Conservation (phyloP, 2,329 filamentous ascomycete genomes). For the Mycosphaerella sp. region DNA sequence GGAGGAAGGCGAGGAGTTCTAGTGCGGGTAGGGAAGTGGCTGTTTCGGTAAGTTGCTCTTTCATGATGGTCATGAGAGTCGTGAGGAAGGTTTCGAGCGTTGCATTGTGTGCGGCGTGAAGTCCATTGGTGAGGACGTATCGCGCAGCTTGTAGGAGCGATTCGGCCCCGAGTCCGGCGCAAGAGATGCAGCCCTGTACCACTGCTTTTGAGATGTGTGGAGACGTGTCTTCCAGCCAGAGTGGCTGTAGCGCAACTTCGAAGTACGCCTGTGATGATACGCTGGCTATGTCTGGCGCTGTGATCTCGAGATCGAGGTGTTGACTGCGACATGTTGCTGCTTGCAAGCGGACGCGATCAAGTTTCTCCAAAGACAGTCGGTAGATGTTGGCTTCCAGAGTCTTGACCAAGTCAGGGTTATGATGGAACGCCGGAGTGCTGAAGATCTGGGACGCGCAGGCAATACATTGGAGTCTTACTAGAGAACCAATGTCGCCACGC, state of each 20-base stretch:
- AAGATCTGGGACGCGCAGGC: slow-evolving; percentile 46
- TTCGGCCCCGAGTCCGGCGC: slow-evolving; percentile 72
- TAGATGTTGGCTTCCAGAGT: slow-evolving; percentile 37
- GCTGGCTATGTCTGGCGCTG: slow-evolving; percentile 19
- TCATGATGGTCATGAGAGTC: slow-evolving; percentile 23
- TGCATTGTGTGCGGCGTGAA: slow-evolving; percentile 21
- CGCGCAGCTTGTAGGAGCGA: slow-evolving; percentile 65
- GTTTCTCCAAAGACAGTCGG: slow-evolving; percentile 76
- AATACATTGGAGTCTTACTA: slow-evolving; percentile 74
- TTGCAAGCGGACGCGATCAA: slow-evolving; percentile 73
- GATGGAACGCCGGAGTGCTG: slow-evolving; percentile 1
- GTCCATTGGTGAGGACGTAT: slow-evolving; percentile 52
- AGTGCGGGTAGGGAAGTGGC: slow-evolving; percentile 52
- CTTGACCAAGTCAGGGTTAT: background rate
- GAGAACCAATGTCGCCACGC: slow-evolving; percentile 81
- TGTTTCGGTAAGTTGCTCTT: slow-evolving; percentile 14
- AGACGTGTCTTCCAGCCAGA: slow-evolving; percentile 1
- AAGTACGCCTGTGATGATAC: slow-evolving; percentile 28
- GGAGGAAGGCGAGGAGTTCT: slow-evolving; percentile 68
- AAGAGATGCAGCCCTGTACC: slow-evolving; percentile 63
- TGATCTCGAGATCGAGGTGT: background rate
- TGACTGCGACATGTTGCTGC: slow-evolving; percentile 46
- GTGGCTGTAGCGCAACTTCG: slow-evolving; percentile 17
- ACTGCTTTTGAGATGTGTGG: slow-evolving; percentile 42
- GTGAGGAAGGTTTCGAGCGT: slow-evolving; percentile 21